Base-by-base conservation (phyloP, 495 filamentous ascomycete species). In the Lichenothelia convexa region DNA sequence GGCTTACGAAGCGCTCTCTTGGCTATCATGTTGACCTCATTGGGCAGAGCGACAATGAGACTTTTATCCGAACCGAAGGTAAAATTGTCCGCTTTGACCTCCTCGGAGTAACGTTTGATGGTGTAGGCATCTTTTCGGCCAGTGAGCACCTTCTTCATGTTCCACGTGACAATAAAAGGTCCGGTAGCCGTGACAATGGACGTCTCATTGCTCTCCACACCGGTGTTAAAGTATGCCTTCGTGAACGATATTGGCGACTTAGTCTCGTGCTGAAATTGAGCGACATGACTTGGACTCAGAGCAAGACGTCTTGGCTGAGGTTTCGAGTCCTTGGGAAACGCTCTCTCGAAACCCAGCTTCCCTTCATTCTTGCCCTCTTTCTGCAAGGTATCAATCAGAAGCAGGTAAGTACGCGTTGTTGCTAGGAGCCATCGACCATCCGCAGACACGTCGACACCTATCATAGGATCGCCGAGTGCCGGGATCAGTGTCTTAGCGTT, bases 71-170 rank as follows among this genome's bases (percentile, higher is more conserved):
- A 81, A 21, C 86, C 86, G 47, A 86, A 97, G 45, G 84, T 80
- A 75, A 97, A 97, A 54, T 97, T 91, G 51, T 97, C 91, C n/a
- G 89, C 89, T 64, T 85, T 93, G 46, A 97, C 82, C 36, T 89
- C 79, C 55, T 97, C 89, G 3, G 66, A 68, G 50, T 97, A 97
- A 3, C 89, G 78, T 63, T 94, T 94, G 67, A 97, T 93, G 29
- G 74, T 76, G 55, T 97, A 97, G 2, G 84, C 83, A 41, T 87
- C 78, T 54, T 81, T 87, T 35, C 68, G 66, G 30, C 78, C 81
- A 9, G 60, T 58, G 15, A 93, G 47, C 1, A 93, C 69, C 63
- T 85, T 93, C 63, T 86, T 81, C 56, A 97, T 53, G 49, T 71
- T 89, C 91, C 91, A 97, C 20, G 91, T 93, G 29, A 97, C 68